phyloP scores from a whole-genome alignment of 2,329 filamentous ascomycete genomes.

The Aureobasidium zeae region DNA sequence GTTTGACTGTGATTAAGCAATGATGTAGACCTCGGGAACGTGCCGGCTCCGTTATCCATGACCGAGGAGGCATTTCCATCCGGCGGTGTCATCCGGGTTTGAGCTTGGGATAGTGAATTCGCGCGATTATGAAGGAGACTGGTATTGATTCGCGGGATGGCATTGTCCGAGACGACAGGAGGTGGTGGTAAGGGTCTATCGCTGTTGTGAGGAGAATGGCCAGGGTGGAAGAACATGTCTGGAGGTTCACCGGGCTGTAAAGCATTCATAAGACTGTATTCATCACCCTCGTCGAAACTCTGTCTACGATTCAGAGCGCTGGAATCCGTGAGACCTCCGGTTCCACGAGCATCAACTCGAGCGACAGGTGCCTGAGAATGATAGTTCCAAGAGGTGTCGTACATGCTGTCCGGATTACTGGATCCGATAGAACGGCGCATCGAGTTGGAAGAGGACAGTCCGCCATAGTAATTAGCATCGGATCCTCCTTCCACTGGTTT shows the following conservation, averaged over 20 bases:
- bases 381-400: constrained; percentile 38
- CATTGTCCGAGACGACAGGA: constrained; percentile 45
- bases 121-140: constrained; percentile 3
- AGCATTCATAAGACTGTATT: constrained; percentile 44
- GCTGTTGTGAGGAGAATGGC: constrained; percentile 43
- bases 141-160: constrained; percentile 32
- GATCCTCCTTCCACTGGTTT: constrained; percentile 31
- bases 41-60: constrained; percentile 11
- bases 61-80: constrained; percentile 12
- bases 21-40: constrained; percentile 64
- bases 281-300: constrained; percentile 91
- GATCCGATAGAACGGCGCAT: constrained; percentile 36
- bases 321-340: constrained; percentile 77
- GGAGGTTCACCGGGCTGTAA: constrained; percentile 52
- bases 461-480: constrained; percentile 25
- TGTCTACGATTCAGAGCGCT: constrained; percentile 54
- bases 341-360: constrained; percentile 77
- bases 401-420: constrained; percentile 34
- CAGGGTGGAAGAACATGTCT: constrained; percentile 90
- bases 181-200: constrained; percentile 54
- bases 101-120: constrained; percentile 15
- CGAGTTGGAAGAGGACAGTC: constrained; percentile 36
- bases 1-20: constrained; percentile 73
- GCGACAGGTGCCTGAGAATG: constrained; percentile 55
- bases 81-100: constrained; percentile 14